phyloP scores from a whole-genome alignment of 1,284 basidiomycete species.

The Tylopilus sp. region DNA sequence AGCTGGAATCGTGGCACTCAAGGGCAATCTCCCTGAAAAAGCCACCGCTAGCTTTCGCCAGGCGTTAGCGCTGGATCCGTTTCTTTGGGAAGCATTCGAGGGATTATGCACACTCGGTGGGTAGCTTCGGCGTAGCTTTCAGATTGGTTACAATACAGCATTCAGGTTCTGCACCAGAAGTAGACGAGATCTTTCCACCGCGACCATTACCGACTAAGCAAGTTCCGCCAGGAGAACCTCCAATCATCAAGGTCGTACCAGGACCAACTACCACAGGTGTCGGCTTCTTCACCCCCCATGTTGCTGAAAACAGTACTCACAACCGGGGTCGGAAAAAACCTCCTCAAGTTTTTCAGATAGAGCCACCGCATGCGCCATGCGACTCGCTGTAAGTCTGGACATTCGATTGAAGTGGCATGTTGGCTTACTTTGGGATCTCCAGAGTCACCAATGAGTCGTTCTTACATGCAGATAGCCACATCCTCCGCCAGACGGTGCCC shows the following conservation, averaged over 20 bases:
- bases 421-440: conserved; percentile 7
- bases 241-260: conserved; percentile 37
- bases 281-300: conserved; percentile 79
- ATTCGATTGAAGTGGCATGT: conserved; percentile 1
- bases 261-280: conserved; percentile 53
- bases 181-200: conserved; percentile 68
- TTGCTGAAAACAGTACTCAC: conserved; percentile 48
- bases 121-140: conserved; percentile 23
- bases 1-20: conserved; percentile 65
- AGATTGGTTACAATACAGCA: conserved; percentile 15
- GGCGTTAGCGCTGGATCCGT: conserved; percentile 72
- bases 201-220: conserved; percentile 57
- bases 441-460: conserved; percentile 63
- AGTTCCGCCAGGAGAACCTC: conserved; percentile 46
- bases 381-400: conserved; percentile 58
- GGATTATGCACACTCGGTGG: conserved; percentile 81
- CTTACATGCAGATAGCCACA: conserved; percentile 54
- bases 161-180: conserved; percentile 60
- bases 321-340: conserved; percentile 54
- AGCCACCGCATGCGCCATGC: conserved; percentile 44
- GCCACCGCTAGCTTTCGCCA: conserved; percentile 70
- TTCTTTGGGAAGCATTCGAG: conserved; percentile 93
- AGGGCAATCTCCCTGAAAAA: conserved; percentile 69
- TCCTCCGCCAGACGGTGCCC: conserved; percentile 45
- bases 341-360: conserved; percentile 52